A percentile compares a stretch with the other conserved stretches of the same genome.
phyloP scores from a whole-genome alignment of 805 yeast genomes.

The Lipomyces sp. region DNA sequence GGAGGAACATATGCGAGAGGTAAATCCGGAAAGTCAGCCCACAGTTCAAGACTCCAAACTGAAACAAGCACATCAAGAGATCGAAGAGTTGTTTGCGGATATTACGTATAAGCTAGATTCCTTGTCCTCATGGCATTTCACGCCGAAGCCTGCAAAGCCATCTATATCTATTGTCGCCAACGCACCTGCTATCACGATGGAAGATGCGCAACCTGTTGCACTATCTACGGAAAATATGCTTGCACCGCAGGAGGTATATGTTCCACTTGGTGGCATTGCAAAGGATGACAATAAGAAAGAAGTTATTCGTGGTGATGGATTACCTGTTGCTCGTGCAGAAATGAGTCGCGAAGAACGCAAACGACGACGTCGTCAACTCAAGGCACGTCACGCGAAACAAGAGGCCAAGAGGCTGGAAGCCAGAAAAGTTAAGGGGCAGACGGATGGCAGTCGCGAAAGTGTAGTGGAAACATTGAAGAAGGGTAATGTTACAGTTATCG shows the following conservation, averaged over 20 bases:
- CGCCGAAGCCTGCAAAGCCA: constrained; percentile 87
- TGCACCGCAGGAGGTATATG: constrained; percentile 95
- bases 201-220: constrained; percentile 93
- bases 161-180: constrained; percentile 81
- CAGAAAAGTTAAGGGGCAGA: constrained; percentile 48
- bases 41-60: constrained; percentile 65
- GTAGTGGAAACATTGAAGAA: constrained; percentile 75
- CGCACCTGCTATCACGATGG: constrained; percentile 83
- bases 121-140: constrained; percentile 89
- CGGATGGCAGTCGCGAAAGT: constrained; percentile 61
- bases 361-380: constrained; percentile 81
- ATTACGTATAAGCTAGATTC: constrained; percentile 80
- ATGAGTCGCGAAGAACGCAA: constrained; percentile 82
- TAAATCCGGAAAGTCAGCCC: constrained; percentile 50
- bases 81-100: constrained; percentile 63
- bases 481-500: constrained; percentile 73
- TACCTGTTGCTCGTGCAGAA: constrained; percentile 80
- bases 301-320: constrained; percentile 69
- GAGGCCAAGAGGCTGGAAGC: constrained; percentile 47
- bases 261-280: constrained; percentile 41
- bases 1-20: constrained; percentile 63
- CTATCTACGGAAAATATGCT: constrained; percentile 71
- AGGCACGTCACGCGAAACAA: constrained; percentile 73
- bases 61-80: constrained; percentile 76
- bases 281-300: constrained; percentile 51